phyloP scores from a whole-genome alignment of 345 rosid genomes.

The Streptanthus diversifolius region DNA sequence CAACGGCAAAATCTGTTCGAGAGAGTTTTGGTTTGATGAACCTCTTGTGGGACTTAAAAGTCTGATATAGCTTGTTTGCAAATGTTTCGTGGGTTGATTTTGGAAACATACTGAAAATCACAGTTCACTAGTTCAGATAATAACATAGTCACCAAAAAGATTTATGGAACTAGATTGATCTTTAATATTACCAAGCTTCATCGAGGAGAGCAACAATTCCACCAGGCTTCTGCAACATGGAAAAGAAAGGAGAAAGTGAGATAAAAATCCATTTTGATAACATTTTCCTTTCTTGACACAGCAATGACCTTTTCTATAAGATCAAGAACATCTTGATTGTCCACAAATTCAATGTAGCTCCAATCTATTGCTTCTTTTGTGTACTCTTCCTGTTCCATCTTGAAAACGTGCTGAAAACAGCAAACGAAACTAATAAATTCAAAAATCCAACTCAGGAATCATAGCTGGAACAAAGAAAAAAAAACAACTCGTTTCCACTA shows the following conservation, averaged over 20 bases:
- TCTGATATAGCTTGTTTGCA: constrained; percentile 90
- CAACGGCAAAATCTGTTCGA: constrained; percentile 84
- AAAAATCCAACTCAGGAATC: not conserved
- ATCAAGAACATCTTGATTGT: constrained; percentile 10
- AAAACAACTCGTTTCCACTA: not conserved
- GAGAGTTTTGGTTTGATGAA: constrained; percentile 94
- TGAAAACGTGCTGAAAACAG: constrained; percentile 9
- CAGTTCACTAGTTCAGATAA: not conserved
- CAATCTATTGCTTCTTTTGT: constrained; percentile 11
- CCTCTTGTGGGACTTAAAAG: constrained; percentile 80
- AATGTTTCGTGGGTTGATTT: constrained; percentile 99
- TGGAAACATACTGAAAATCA: constrained; percentile 84
- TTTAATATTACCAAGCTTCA: constrained; percentile 67
- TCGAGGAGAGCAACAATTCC: constrained; percentile 81
- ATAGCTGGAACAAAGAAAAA: not conserved
- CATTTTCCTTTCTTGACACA: not conserved
- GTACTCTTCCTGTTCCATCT: constrained; percentile 11
- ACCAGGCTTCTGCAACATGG: constrained; percentile 63
- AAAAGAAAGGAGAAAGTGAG: not conserved
- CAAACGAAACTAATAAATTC: not conserved
- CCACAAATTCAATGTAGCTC: constrained; percentile 15
- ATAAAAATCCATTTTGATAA: not conserved
- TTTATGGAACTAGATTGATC: not conserved
- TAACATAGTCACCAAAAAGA: not conserved
- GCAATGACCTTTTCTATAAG: not conserved